Evolutionary conservation across 805 yeast species (phyloP).

Genomic region (Blastobotrys parvus): DNA sequence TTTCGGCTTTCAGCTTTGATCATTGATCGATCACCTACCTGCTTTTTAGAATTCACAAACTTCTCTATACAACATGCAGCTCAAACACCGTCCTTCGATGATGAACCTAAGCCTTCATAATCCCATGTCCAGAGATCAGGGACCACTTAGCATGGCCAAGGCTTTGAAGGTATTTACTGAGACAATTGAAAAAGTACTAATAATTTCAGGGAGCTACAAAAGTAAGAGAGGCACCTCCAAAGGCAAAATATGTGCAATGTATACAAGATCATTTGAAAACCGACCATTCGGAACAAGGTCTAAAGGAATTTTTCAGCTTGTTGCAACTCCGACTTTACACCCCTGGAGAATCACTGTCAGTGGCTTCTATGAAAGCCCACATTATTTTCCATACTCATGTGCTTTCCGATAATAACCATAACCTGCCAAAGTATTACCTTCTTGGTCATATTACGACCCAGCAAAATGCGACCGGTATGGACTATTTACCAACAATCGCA

Average conservation of each 20-base stretch:
- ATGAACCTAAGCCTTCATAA: no score
- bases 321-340: constrained; percentile 7
- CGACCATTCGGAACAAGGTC: constrained; percentile 4
- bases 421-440: constrained; percentile 5
- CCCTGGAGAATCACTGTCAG: neutral
- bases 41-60: no score
- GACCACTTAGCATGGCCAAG: no score
- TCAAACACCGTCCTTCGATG: no score
- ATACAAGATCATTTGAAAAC: constrained; percentile 6
- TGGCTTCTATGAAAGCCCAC: constrained; percentile 14
- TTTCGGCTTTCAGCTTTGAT: no score
- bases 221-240: constrained; percentile 5
- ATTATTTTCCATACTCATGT: constrained; percentile 11
- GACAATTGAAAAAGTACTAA: no score
- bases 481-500: constrained; percentile 6
- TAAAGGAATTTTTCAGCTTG: constrained; percentile 6
- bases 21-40: no score
- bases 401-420: constrained; percentile 10
- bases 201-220: constrained; percentile 9
- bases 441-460: neutral
- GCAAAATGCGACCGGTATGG: neutral
- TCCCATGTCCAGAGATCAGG: no score
- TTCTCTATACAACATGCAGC: no score
- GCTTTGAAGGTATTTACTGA: no score
- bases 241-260: constrained; percentile 9